These are phyloP conservation scores for Ricinus communis DNA, from an alignment of 345 rosid genomes.

Conservation along the genomic window DNA sequence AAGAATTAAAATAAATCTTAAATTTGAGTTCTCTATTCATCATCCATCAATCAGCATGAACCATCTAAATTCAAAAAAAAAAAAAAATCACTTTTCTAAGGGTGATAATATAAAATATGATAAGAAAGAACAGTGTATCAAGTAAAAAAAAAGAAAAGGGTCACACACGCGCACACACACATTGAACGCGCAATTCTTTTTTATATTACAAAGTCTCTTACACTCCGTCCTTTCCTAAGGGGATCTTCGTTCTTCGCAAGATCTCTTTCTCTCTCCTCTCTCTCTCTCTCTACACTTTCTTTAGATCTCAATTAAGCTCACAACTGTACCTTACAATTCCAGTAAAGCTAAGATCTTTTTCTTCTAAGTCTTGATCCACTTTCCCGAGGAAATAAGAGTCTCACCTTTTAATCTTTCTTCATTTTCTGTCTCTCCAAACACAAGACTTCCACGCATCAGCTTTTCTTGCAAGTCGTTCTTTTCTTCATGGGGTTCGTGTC, in stretches of 20 bases:
- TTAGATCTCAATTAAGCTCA: constrained; percentile 6
- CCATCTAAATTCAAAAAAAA: too few relatives aligned
- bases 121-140: not conserved
- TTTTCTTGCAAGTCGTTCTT: not conserved
- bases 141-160: not conserved
- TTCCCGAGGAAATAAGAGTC: constrained; percentile 5
- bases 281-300: not conserved
- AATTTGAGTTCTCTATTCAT: too few relatives aligned
- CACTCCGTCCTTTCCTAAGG: not conserved
- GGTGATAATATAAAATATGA: not conserved
- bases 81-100: too few relatives aligned
- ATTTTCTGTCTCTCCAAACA: constrained; percentile 8
- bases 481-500: constrained; percentile 23
- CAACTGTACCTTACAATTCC: not conserved
- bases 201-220: not conserved
- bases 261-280: not conserved
- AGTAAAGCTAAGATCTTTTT: not conserved
- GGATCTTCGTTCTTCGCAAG: constrained; percentile 10
- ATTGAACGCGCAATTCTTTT: not conserved
- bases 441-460: too few relatives aligned
- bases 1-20: too few relatives aligned
- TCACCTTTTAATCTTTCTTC: too few relatives aligned
- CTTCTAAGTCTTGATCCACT: not conserved
- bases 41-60: too few relatives aligned
- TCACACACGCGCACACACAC: not conserved